Evolutionary conservation across 1,284 basidiomycete species (phyloP).

Genomic region (Porodaedalea pini): DNA sequence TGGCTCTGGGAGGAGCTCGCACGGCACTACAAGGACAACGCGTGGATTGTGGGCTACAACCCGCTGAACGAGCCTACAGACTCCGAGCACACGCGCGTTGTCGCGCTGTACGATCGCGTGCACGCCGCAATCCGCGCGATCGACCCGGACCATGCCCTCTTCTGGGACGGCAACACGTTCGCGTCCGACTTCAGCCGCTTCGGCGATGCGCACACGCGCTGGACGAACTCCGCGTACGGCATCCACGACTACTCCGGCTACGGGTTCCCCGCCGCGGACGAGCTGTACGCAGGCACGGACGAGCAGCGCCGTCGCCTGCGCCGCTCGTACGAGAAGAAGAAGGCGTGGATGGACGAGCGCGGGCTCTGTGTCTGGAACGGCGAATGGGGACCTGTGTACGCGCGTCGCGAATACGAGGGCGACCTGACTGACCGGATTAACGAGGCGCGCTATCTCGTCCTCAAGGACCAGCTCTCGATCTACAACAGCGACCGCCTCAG

Average conservation of each 20-base stretch:
- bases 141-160: conserved; percentile 41
- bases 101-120: conserved; percentile 38
- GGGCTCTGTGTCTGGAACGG: conserved; percentile 38
- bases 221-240: conserved; percentile 38
- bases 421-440: conserved; percentile 36
- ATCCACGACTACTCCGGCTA: conserved; percentile 43
- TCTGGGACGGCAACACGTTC: conserved; percentile 39
- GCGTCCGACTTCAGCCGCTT: conserved; percentile 43
- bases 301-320: conserved; percentile 33
- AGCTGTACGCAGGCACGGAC: conserved; percentile 27
- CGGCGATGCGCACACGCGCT: conserved; percentile 27
- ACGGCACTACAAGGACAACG: conserved; percentile 39
- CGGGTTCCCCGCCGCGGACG: conserved; percentile 39
- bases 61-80: conserved; percentile 46
- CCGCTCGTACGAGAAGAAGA: conserved; percentile 33
- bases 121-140: conserved; percentile 41
- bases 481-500: conserved; percentile 43
- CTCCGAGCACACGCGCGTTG: conserved; percentile 32
- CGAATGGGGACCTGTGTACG: conserved; percentile 35
- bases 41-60: conserved; percentile 41
- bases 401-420: conserved; percentile 28
- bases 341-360: conserved; percentile 28
- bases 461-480: conserved; percentile 47
- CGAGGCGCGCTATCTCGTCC: conserved; percentile 39
- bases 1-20: conserved; percentile 41